Evolutionary conservation across 345 rosid genomes (phyloP).

Genomic region (Capsella bursapastoris): DNA sequence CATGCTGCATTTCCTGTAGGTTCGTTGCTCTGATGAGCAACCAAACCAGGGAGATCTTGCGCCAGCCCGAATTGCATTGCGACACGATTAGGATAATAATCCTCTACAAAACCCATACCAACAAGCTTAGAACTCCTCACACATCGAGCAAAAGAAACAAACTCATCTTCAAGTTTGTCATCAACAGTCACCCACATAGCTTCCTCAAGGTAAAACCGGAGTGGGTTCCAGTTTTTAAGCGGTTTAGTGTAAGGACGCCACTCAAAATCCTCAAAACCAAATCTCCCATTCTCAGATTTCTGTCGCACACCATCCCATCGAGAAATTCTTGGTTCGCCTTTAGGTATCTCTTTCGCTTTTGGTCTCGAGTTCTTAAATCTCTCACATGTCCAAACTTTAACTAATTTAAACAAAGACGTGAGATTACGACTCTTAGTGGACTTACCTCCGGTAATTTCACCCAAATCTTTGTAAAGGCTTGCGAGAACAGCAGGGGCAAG

Average conservation of each 20-base stretch:
- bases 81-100: constrained; percentile 57
- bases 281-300: constrained; percentile 15
- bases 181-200: constrained; percentile 35
- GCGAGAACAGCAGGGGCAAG: constrained; percentile 25
- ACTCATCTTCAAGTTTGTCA: constrained; percentile 37
- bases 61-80: constrained; percentile 62
- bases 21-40: constrained; percentile 1
- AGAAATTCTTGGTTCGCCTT: constrained; percentile 45
- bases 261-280: constrained; percentile 36
- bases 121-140: constrained; percentile 47
- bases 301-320: constrained; percentile 33
- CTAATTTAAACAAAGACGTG: not conserved
- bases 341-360: not conserved
- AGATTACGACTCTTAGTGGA: not conserved
- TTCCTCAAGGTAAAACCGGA: constrained; percentile 32
- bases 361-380: constrained; percentile 35
- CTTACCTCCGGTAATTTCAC: constrained; percentile 3
- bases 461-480: constrained; percentile 47
- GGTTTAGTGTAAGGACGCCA: constrained; percentile 54
- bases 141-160: constrained; percentile 37
- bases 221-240: constrained; percentile 30
- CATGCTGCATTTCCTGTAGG: not conserved
- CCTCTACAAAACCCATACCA: constrained; percentile 46
- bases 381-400: constrained; percentile 45
- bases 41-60: constrained; percentile 53